phyloP scores from a whole-genome alignment of 2,329 filamentous ascomycete species.

The Ilyonectria robusta region DNA sequence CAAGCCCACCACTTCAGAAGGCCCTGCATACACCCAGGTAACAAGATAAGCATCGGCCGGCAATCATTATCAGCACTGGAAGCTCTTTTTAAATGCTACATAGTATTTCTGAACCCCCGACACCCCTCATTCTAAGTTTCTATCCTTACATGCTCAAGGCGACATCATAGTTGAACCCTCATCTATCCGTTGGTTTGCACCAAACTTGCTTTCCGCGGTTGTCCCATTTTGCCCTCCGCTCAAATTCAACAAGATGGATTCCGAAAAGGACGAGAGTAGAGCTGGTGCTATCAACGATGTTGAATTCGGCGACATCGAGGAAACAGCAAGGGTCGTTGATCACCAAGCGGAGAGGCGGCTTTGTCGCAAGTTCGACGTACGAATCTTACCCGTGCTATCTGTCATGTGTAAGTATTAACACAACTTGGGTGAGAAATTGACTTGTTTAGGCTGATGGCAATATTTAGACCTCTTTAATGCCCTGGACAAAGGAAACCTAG shows the following conservation, averaged over 20 bases:
- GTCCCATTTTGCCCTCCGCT: background rate
- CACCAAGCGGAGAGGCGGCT: constrained; percentile 64
- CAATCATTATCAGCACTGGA: background rate
- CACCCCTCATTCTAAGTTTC: background rate
- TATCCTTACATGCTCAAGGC: background rate
- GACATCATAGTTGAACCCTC: background rate
- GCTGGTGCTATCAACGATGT: constrained; percentile 8
- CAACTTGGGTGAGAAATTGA: background rate
- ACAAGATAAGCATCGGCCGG: background rate
- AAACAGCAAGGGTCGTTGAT: constrained; percentile 51
- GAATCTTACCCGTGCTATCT: constrained; percentile 67
- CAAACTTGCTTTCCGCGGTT: background rate
- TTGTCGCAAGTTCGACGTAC: constrained; percentile 69
- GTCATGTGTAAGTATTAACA: constrained; percentile 61
- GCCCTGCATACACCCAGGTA: background rate
- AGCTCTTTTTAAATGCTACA: background rate
- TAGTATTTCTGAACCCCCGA: background rate
- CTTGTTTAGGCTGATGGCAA: background rate
- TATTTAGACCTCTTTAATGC: constrained; percentile 61
- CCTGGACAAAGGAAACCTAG: constrained; percentile 60
- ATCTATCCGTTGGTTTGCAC: background rate
- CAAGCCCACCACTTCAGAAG: background rate
- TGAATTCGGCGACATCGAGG: constrained; percentile 27
- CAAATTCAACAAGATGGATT: background rate
- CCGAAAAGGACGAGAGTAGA: background rate